Base-by-base conservation (phyloP, 345 rosid species). In the Excoecaria cochinchinensis region DNA sequence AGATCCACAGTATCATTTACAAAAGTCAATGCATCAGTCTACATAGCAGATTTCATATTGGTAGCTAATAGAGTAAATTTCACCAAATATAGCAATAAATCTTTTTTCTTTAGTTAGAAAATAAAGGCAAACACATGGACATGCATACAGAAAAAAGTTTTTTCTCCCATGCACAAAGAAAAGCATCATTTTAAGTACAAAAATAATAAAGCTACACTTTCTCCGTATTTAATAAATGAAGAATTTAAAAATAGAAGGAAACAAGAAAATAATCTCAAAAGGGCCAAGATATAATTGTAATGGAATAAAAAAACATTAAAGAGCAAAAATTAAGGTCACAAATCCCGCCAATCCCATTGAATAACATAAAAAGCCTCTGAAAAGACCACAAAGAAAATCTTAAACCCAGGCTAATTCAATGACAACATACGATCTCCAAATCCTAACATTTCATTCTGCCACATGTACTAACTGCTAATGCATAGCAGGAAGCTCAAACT, bases 1-100 rank as follows among this genome's bases (percentile, higher is more conserved):
- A 50, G 51, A 64, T 17, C 69, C 21, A 25, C 38, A 22, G 62
- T 40, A 61, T 66, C 63, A 80, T 69, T 25, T 44, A 40, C 17
- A 52, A n/a, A 22, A 12, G 40, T 39, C 39, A 40, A 16, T 17
- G 60, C 42, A 38, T 73, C 51, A 51, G 1, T 31, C 66, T 9
- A 17, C 1, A 59, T 19, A 57, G 11, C 19, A 40, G 13, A 52
- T 21, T 48, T 50, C n/a, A 51, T 6, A 10, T 36, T 25, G 19
- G 53, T 66, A 75, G 17, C 31, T 19, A 31, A 12, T 39, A 15
- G 38, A 15, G 53, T 22, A 24, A 31, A 67, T 36, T 44, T 63
- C 47, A 63, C 42, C 70, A 13, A 22, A 62, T 31, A 47, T 48
- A 62, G 31, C 5, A 66, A 13, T 17, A n/a, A 17, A 58, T 0